Base-by-base conservation (phyloP, 2,329 filamentous ascomycete genomes). In the Colletotrichum sp. region DNA sequence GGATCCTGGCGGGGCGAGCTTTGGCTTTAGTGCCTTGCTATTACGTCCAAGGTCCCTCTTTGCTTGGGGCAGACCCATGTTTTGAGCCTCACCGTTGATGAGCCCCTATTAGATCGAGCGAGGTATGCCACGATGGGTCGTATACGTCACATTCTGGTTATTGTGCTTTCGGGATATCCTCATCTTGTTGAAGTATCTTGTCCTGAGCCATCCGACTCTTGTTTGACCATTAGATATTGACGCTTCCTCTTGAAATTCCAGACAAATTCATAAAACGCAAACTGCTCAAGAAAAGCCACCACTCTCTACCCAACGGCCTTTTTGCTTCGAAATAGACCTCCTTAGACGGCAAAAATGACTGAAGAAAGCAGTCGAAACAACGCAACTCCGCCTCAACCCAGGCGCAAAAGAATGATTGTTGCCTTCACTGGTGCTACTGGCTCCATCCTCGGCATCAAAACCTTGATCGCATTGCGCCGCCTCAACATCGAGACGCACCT, bases 361-460 rank as follows among this genome's bases (percentile, higher is more conserved):
- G 13, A 59, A 28, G 21, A 28, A 24, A 26, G 8, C 13, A 28
- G 21, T 59, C 24, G 7, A 26, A 24, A 21, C 15, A 59, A 49
- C 44, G 44, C n/a, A 49, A 13, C 18, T 49, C 44, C n/a, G n/a
- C 44, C n/a, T 24, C 55, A 24, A 26, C 7, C 24, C 10, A 21
- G 60, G 28, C 60, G 21, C 82, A 59, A 18, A 28, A 24, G 55
- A 28, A 26, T 28, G 12, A 28, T 90, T 3, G 83, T 89, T 7
- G 88, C 83, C 18, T 86, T 90, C 59, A 89, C 88, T 1, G 88
- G 88, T 4, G 88, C 88, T 3, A 90, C 88, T 1, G 88, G 88
- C 4, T 82, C 87, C 3, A 78, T 84, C 5, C 81, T 86, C 6
- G 88, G 83, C 2, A 87, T 89, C 72, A 84, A 84, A 18, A 78